Evolutionary conservation across 768 basidiomycete species (phyloP).

Genomic region (Suillus alpinus): DNA sequence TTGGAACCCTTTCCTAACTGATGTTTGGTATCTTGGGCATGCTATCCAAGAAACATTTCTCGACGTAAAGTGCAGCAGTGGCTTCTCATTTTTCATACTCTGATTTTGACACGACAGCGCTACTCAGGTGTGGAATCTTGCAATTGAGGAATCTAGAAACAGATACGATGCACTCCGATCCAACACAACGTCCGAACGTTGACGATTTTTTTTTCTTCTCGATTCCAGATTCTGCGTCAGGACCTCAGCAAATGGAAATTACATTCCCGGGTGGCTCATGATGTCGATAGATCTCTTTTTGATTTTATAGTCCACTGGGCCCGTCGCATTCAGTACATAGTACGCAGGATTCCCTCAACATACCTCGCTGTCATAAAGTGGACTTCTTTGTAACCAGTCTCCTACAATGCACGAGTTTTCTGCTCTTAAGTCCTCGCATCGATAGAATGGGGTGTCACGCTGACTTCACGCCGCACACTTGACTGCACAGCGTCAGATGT

Average conservation of each 20-base stretch:
- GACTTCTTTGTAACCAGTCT: background rate
- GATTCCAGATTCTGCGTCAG: conserved; percentile 14
- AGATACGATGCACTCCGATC: conserved; percentile 34
- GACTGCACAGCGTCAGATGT: background rate
- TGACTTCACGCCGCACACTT: background rate
- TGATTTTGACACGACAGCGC: background rate
- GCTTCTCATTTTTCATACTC: background rate
- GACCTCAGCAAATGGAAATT: conserved; percentile 13
- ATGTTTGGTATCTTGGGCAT: conserved; percentile 45
- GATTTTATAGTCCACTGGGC: conserved; percentile 16
- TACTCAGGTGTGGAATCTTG: conserved; percentile 20
- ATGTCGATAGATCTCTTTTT: conserved; percentile 7
- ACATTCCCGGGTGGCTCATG: conserved; percentile 27
- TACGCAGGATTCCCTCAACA: conserved; percentile 11
- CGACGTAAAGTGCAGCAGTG: conserved; percentile 17
- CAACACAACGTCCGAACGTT: conserved; percentile 29
- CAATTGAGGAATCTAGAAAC: conserved; percentile 24
- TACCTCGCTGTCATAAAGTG: background rate
- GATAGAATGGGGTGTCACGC: background rate
- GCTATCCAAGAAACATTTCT: conserved; percentile 30
- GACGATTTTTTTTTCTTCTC: conserved; percentile 18
- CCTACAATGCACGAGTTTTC: background rate
- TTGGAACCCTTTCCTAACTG: conserved; percentile 40
- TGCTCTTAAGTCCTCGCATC: background rate
- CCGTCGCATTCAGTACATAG: conserved; percentile 11